Percentiles rank a stretch among this genome's conserved stretches.
These are phyloP conservation scores for Serendipita indica DNA, from an alignment of 768 basidiomycete genomes.

Conservation along the genomic window DNA sequence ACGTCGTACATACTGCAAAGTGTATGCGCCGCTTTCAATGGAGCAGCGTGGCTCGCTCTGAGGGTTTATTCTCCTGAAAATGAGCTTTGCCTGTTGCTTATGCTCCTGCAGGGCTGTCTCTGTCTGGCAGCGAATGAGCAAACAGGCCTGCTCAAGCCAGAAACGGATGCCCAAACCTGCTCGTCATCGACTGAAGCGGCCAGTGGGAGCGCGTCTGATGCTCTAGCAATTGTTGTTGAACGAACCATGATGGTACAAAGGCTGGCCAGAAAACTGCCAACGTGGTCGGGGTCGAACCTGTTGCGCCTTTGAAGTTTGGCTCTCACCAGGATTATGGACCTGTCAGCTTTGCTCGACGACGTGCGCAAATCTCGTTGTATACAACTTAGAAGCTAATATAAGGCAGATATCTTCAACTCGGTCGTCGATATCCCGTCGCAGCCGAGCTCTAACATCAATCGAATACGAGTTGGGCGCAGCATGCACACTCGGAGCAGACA, in stretches of 20 bases:
- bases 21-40: conserved; percentile 89
- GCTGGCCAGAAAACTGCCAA: neutral
- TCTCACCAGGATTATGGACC: neutral
- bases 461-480: neutral
- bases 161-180: conserved; percentile 50
- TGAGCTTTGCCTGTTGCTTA: conserved; percentile 95
- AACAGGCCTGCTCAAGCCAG: neutral
- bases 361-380: neutral
- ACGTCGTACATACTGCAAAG: conserved; percentile 64
- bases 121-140: conserved; percentile 39
- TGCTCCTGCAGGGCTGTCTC: conserved; percentile 90
- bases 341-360: neutral
- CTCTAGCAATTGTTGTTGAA: conserved; percentile 74
- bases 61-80: conserved; percentile 85
- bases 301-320: neutral
- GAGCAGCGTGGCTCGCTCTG: conserved; percentile 93
- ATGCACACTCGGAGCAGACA: neutral
- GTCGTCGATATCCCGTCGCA: neutral
- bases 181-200: conserved; percentile 97
- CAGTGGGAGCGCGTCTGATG: conserved; percentile 74
- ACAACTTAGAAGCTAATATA: neutral
- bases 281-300: too few species aligned
- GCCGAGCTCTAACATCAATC: neutral
- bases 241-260: conserved; percentile 50
- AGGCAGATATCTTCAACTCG: conserved; percentile 3